Conservation (phyloP, 768 basidiomycete species). For the Podaxis sp. region DNA sequence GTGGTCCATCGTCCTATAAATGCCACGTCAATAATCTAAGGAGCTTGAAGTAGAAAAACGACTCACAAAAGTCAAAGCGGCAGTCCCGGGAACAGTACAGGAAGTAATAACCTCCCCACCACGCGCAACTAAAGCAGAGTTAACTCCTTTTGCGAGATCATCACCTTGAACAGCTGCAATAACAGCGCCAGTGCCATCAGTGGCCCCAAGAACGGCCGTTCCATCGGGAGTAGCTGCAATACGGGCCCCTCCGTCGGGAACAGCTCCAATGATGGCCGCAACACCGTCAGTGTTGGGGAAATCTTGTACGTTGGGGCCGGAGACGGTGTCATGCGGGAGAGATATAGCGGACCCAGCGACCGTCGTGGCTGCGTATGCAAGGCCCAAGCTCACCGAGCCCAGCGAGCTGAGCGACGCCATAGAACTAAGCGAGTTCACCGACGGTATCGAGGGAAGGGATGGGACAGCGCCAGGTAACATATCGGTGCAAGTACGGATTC, state of each 20-base stretch:
- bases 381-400: conserved; percentile 4
- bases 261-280: no score
- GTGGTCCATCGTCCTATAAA: conserved; percentile 43
- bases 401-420: conserved; percentile 4
- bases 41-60: background rate
- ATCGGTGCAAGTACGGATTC: background rate
- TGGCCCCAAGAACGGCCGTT: no score
- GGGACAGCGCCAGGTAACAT: conserved; percentile 1
- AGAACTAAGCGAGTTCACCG: conserved; percentile 3
- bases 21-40: background rate
- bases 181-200: no score
- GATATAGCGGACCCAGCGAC: conserved; percentile 7
- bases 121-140: background rate
- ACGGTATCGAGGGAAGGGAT: conserved; percentile 5
- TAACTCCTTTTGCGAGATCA: background rate
- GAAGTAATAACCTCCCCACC: conserved; percentile 25
- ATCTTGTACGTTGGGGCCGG: no score
- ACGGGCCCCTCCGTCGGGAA: no score
- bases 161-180: background rate
- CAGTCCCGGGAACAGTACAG: conserved; percentile 33
- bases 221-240: no score
- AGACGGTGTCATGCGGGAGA: background rate
- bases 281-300: no score
- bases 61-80: conserved; percentile 34
- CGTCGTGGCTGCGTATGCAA: background rate